Base-by-base conservation (phyloP, 306 rosid species). In the Quercus gilva region DNA sequence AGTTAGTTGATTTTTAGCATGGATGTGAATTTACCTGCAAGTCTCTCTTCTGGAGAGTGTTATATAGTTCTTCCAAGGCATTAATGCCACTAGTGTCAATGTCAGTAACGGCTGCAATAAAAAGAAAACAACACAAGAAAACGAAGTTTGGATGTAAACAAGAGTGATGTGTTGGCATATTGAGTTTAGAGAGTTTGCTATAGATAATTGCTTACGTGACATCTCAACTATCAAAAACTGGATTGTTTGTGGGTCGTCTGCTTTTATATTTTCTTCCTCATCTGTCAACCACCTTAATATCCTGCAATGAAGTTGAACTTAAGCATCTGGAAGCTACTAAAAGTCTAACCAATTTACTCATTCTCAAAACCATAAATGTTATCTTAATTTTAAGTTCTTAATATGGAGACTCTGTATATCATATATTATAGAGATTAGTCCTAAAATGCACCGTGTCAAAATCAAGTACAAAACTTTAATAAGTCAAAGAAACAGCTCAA, bases 1-100 rank as follows among this genome's bases (percentile, higher is more conserved):
- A 19, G 53, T 33, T 21, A 4, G 19, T 4, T 31, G 35, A 67
- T 21, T 2, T 70, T 49, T 33, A 37, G 71, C 71, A 45, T 51
- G 26, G 73, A 63, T 26, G 14, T 67, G 13, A 26, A 13, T 51
- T 73, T 82, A 95, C 99, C 94, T 95, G 87, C 79, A 91, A 33
- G 20, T 83, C 87, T 89, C 91, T 85, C 88, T 91, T 95, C 71
- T 77, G 79, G 85, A 95, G 98, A 85, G 91, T 89, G 75, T 81
- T 86, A 56, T 89, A 70, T 59, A 95, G 84, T 87, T 95, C 99
- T 88, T 93, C 94, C 53, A 95, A 84, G 83, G 99, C 97, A 78
- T 91, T 96, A 79, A 92, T 95, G 68, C 99, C 99, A 74, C 99
- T 95, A 15, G 98, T 93, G 76, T 95, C 99, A 1, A 95, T 90